Base-by-base conservation (phyloP, 441 rosid genomes). In the Erodium chrysanthum region DNA sequence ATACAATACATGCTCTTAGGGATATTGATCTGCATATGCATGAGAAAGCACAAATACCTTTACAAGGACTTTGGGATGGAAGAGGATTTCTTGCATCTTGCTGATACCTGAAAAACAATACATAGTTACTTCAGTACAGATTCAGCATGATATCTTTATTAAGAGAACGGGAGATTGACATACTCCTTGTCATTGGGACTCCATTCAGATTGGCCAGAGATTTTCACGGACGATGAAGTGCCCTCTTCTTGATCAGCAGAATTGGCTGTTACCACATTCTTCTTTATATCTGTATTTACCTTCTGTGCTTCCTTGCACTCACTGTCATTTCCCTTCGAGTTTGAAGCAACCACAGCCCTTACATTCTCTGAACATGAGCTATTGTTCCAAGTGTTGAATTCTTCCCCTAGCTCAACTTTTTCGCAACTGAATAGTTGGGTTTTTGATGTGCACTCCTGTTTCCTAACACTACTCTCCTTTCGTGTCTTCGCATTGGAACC, bases 171-270 rank as follows among this genome's bases (percentile, higher is more conserved):
- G 7, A 50, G 64, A 25, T 68, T 21, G 61, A 73, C 82, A 66
- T 82, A 85, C 88, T 76, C 78, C 66, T 74, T 73, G 70, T 56
- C 73, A 77, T 77, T 61, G 14, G 66, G 40, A 35, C 46, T 72
- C 70, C 75, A 70, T 60, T 78, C 72, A 66, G 66, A 66, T 64
- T 75, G 71, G 67, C 68, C 67, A 2, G 75, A 77, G 69, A 75
- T 81, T 78, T 80, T 78, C 46, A 68, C 78, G 31, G 84, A 69
- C 27, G 83, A 81, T 37, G 79, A 73, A 5, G 79, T 75, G 76
- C 78, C 81, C 68, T 71, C 84, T 18, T 69, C 74, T 66, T 73
- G 75, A 54, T 46, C 74, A 9, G 66, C 22, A 52, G 64, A 66
- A 62, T 14, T 2, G 14, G 74, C 42, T 68, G 69, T 21, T 71